Conservation (phyloP, 140 eudicot species). For the Cichorium intybus region DNA sequence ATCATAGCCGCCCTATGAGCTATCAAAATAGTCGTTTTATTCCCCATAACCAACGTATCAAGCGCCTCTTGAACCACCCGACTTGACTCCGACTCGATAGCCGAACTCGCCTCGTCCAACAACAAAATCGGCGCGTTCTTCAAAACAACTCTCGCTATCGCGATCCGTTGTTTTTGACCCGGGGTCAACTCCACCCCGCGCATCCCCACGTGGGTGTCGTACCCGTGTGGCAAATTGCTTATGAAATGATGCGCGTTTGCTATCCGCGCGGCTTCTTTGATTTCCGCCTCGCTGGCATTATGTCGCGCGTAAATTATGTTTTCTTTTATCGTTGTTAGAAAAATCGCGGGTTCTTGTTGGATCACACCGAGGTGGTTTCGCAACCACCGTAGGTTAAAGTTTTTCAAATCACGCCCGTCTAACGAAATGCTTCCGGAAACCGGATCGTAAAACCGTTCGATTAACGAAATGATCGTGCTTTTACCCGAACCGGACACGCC, state of each 20-base stretch:
- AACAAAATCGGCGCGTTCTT: constrained; percentile 91
- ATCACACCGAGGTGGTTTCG: constrained; percentile 89
- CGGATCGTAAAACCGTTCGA: constrained; percentile 91
- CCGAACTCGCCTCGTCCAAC: constrained; percentile 94
- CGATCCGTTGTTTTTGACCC: constrained; percentile 92
- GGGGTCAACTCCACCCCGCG: constrained; percentile 93
- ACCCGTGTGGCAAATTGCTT: constrained; percentile 94
- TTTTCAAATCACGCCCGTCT: constrained; percentile 76
- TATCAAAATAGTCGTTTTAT: constrained; percentile 81
- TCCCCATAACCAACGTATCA: constrained; percentile 91
- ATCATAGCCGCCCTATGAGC: constrained; percentile 98
- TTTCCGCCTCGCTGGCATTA: constrained; percentile 92
- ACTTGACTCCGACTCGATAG: constrained; percentile 92
- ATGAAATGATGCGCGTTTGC: constrained; percentile 97
- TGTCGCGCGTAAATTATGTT: constrained; percentile 93
- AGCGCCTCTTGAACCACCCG: constrained; percentile 95
- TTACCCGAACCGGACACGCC: constrained; percentile 99
- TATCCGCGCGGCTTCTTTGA: constrained; percentile 94
- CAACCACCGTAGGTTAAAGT: constrained; percentile 80
- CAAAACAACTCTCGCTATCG: constrained; percentile 86
- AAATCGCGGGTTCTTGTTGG: constrained; percentile 92
- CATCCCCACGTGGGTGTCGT: constrained; percentile 97
- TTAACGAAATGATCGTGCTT: constrained; percentile 83
- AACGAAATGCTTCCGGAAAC: constrained; percentile 79
- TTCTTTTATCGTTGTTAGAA: constrained; percentile 81